Evolutionary conservation across 305 asterid species (phyloP), one percentile per base, ranked within the genome.

Genomic region (Fraxinus latifolia): DNA sequence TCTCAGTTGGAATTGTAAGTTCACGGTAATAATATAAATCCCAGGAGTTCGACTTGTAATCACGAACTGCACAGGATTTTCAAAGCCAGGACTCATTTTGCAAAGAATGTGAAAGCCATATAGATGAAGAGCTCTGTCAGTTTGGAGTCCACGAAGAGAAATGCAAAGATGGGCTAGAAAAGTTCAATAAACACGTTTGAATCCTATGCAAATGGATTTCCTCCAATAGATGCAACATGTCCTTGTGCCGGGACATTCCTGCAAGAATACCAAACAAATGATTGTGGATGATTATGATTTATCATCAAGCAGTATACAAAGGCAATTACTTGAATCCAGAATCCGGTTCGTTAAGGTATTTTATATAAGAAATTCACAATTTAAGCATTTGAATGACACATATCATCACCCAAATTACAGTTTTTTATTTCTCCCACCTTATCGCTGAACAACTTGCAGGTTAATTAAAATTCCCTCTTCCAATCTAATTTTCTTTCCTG

Each of bases 201-300:
- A 74, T 5, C 25, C 85, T 90, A 92, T 25, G 94, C 94, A 79
- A 95, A 95, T n/a, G 98, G 98, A 80, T 95, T 93, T 80, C 97
- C 95, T 68, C 95, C 94, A 62, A 89, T 85, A n/a, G 94, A 88
- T 29, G 95, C 93, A 85, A 92, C 92, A 23, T 89, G 91, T 65
- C 97, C 97, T 80, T 89, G 91, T 60, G 90, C 84, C 31, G 91
- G 90, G 77, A 90, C 85, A 62, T 78, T 90, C 91, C 97, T 93
- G 92, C 90, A 87, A 81, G 85, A 77, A 79, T 60, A 77, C 68
- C 71, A 80, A 81, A 81, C 74, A 47, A 27, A 21, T 12, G 29
- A 27, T 12, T 33, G 62, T 65, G 78, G 81, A 72, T 44, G 1
- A 76, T 77, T 81, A 19, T 27, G 36, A 6, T 14, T 33, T 4